Evolutionary conservation across 257 asterid genomes (phyloP), one percentile per base, ranked within the genome.

Genomic region (Phtheirospermum japonicum): DNA sequence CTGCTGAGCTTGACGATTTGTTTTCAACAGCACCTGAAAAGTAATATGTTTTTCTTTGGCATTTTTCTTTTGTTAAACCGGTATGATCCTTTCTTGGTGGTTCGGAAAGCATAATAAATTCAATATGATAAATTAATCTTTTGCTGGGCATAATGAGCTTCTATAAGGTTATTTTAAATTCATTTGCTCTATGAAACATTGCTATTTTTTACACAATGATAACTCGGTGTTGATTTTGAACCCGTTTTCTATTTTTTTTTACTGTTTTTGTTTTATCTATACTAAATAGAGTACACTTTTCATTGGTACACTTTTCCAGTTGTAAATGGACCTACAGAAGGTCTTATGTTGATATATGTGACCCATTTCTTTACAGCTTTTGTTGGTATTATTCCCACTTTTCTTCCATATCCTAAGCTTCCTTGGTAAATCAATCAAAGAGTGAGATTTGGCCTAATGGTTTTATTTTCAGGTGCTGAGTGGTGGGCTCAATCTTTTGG

Each of bases 11-110:
- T 62, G 99, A 93, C n/a, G 96, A 93, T 75, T 74, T 93, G 71
- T 93, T 89, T 75, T 93, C 96, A 46, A 86, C 96, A 7, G 95
- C 97, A 11, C 97, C 99, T 16, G 99, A 93, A 65, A 90, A 84
- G 99, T 93, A 92, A 80, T 80, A 30, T 52, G 40, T n/a, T 64
- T 43, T 70, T 57, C 65, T 65, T 53, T 39, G 45, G 19, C 37
- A 19, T 32, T 6, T 49, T 52, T 61, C 53, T 23, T 57, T 51
- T 67, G 23, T 43, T 43, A 62, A 45, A 45, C 19, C 18, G 46
- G 46, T 60, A 30, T 54, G 42, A 50, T 63, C 8, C 52, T 28
- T 28, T 65, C 17, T 69, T 59, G 51, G 14, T 18, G 61, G 40
- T 69, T 34, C 36, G 42, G 70, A 48, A n/a, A 51, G 17, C 49